A percentile compares a stretch with the other conserved stretches of the same genome.
Conservation (phyloP, 306 rosid genomes). For the Carpinus fangiana region DNA sequence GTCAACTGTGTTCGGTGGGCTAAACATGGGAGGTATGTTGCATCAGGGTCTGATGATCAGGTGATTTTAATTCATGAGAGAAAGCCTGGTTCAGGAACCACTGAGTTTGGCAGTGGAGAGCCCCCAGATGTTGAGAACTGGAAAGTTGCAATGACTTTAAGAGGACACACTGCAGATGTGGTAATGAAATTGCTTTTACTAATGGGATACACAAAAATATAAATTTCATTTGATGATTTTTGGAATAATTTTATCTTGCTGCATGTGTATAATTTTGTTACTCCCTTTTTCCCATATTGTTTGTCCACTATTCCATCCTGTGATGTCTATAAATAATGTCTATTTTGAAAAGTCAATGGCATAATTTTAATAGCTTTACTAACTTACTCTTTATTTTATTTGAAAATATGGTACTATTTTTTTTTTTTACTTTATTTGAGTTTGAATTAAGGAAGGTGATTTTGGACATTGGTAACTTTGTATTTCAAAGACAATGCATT, state of each 20-base stretch:
- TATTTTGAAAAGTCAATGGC: not conserved
- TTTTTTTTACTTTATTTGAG: no score
- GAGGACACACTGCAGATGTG: constrained; percentile 99
- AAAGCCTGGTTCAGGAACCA: constrained; percentile 98
- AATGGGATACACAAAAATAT: not conserved
- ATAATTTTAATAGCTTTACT: not conserved
- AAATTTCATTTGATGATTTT: not conserved
- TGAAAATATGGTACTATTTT: no score
- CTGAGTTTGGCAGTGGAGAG: constrained; percentile 98
- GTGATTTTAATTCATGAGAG: constrained; percentile 89
- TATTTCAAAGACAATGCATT: not conserved
- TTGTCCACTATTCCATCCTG: not conserved
- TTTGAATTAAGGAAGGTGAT: not conserved
- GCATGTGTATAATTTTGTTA: not conserved
- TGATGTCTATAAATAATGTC: not conserved
- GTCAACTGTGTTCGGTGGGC: constrained; percentile 99
- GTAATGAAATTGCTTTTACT: constrained; percentile 64
- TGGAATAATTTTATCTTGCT: not conserved
- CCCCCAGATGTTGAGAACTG: constrained; percentile 98
- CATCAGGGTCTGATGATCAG: constrained; percentile 98
- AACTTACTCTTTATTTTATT: not conserved
- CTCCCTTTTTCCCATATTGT: not conserved
- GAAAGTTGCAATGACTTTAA: constrained; percentile 92
- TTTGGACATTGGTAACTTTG: not conserved
- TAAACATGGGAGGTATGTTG: constrained; percentile 83